Conservation (phyloP, 345 rosid species). For the Lepidium sativum region DNA sequence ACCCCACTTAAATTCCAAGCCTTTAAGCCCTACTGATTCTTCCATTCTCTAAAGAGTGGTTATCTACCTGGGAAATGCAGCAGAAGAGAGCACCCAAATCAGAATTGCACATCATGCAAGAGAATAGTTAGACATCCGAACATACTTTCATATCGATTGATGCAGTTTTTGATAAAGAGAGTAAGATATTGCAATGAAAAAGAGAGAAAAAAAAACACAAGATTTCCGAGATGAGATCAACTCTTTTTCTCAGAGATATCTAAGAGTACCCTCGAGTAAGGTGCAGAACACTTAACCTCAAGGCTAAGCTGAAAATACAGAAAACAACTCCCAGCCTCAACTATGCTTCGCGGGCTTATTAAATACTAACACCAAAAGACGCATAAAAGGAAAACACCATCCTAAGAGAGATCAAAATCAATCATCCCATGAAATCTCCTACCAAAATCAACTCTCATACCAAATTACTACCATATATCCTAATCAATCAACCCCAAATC, state of each 20-base stretch:
- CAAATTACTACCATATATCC: neutral
- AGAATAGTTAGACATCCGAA: neutral
- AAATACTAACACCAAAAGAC: neutral
- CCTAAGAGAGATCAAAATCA: neutral
- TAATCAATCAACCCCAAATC: neutral
- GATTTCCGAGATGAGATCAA: neutral
- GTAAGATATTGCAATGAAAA: neutral
- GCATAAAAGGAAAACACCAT: neutral
- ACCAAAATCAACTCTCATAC: neutral
- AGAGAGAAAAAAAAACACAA: neutral
- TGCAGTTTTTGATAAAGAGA: neutral
- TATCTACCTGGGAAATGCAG: neutral
- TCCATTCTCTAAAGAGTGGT: slow-evolving; percentile 38
- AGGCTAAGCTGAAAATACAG: neutral
- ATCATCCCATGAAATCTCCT: neutral
- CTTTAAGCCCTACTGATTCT: slow-evolving; percentile 32
- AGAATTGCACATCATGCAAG: neutral
- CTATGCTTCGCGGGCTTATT: neutral
- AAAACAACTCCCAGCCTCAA: neutral
- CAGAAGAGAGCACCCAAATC: neutral
- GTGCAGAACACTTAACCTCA: neutral
- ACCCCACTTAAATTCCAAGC: slow-evolving; percentile 67
- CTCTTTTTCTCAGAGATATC: neutral
- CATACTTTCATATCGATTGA: neutral
- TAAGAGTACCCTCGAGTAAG: neutral